Evolutionary conservation across 73 alveolate species (phyloP).

Genomic region (Tetrahymena malaccensis): DNA sequence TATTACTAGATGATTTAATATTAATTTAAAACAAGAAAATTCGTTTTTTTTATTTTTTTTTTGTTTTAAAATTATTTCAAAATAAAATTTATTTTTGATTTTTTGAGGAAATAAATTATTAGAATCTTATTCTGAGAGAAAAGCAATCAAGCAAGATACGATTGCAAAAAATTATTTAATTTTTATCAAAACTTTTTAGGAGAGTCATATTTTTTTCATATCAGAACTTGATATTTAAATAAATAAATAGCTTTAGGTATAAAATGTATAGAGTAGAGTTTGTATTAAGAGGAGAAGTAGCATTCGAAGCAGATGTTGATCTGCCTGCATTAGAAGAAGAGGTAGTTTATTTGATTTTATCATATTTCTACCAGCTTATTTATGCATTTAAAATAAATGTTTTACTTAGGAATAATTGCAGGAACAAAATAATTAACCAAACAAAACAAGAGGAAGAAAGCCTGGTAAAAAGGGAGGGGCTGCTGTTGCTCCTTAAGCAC

Average conservation of each 20-base stretch:
- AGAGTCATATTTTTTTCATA: not conserved
- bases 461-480: not conserved
- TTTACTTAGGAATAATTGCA: not conserved
- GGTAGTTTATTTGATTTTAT: not conserved
- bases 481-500: not conserved
- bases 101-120: not conserved
- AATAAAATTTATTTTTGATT: too few relatives aligned
- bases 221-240: not conserved
- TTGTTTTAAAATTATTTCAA: not conserved
- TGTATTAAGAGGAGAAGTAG: not conserved
- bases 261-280: not conserved
- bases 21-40: too few relatives aligned
- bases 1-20: too few relatives aligned
- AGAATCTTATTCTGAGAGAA: not conserved
- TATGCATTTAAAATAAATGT: not conserved
- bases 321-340: not conserved
- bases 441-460: not conserved
- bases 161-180: not conserved
- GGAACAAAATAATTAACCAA: not conserved
- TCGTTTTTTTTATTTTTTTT: too few relatives aligned
- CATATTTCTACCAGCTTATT: not conserved
- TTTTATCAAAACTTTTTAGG: not conserved
- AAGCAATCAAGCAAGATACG: not conserved
- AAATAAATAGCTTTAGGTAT: not conserved
- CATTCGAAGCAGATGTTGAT: not conserved